A percentile compares a stretch with the other conserved stretches of the same genome.
Conservation (phyloP, 2,329 filamentous ascomycete species). For the Cladorrhinum sp. region DNA sequence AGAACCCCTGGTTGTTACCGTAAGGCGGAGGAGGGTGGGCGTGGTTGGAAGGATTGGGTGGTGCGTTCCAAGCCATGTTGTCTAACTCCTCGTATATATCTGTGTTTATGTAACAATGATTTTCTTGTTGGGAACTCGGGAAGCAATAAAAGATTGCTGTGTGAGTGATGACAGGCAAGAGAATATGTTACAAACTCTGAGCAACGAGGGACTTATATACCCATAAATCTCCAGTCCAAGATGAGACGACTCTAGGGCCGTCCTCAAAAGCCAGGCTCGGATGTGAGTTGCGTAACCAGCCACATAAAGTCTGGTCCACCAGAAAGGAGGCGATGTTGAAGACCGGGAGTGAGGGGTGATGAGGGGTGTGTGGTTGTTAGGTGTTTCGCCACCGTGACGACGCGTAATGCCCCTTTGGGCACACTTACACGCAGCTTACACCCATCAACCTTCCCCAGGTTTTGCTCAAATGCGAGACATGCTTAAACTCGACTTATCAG, state of each 20-base stretch:
- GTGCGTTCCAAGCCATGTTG: constrained; percentile 12
- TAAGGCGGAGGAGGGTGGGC: background rate
- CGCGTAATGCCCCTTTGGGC: background rate
- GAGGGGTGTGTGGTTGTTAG: background rate
- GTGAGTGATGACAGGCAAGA: background rate
- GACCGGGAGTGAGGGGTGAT: too few species aligned
- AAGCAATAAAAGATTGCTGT: background rate
- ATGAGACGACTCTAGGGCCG: background rate
- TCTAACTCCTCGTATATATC: background rate
- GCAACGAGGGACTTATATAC: background rate
- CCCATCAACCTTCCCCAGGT: background rate
- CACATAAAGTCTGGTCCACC: background rate
- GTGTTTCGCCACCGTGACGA: background rate
- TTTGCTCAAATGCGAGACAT: background rate
- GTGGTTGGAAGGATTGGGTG: background rate
- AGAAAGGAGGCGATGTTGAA: background rate
- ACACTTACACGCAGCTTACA: background rate
- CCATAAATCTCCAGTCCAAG: background rate
- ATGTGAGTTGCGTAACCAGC: background rate
- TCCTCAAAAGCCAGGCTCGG: background rate
- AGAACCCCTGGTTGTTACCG: constrained; percentile 6
- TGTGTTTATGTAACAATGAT: background rate
- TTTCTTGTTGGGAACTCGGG: too few species aligned
- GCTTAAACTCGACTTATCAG: background rate
- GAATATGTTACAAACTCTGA: background rate